A percentile compares a stretch with the other conserved stretches of the same genome.
These are phyloP conservation scores for Dalechampia spathulata DNA, from an alignment of 441 rosid genomes.

Conservation along the genomic window DNA sequence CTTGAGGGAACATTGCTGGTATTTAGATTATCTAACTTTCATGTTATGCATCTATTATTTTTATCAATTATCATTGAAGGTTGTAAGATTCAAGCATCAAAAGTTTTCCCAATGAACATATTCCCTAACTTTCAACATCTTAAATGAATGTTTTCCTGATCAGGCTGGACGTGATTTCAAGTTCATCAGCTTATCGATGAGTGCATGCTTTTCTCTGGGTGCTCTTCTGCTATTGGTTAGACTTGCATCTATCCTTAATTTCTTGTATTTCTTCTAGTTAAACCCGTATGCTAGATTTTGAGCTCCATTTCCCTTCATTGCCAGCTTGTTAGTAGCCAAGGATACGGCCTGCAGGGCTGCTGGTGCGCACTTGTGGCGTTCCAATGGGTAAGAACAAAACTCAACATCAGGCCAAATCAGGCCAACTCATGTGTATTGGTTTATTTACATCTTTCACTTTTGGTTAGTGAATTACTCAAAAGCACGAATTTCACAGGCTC, in stretches of 20 bases:
- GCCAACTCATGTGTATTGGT: no score
- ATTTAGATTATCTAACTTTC: constrained; percentile 7
- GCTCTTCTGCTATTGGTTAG: constrained; percentile 53
- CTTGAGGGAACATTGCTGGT: constrained; percentile 95
- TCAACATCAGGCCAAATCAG: no score
- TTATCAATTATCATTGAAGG: not conserved
- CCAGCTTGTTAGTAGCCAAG: constrained; percentile 30
- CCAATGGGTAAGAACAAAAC: constrained; percentile 54
- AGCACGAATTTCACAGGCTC: no score
- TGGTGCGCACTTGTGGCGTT: constrained; percentile 68
- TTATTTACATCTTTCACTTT: constrained; percentile 5
- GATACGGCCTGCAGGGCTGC: constrained; percentile 50
- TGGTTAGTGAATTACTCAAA: no score
- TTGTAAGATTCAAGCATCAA: no score
- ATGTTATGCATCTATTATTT: not conserved
- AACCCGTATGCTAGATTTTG: no score
- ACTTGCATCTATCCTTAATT: not conserved
- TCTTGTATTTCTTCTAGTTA: no score
- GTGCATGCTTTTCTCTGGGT: constrained; percentile 63
- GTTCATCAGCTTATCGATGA: constrained; percentile 68
- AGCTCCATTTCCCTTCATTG: not conserved
- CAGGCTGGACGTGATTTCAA: constrained; percentile 95
- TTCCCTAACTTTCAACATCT: not conserved
- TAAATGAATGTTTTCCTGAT: not conserved
- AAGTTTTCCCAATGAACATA: not conserved